Percentiles rank a stretch among this genome's conserved stretches.
These are phyloP conservation scores for Podaxis mareebaensis DNA, from an alignment of 768 basidiomycete genomes.

Conservation along the genomic window DNA sequence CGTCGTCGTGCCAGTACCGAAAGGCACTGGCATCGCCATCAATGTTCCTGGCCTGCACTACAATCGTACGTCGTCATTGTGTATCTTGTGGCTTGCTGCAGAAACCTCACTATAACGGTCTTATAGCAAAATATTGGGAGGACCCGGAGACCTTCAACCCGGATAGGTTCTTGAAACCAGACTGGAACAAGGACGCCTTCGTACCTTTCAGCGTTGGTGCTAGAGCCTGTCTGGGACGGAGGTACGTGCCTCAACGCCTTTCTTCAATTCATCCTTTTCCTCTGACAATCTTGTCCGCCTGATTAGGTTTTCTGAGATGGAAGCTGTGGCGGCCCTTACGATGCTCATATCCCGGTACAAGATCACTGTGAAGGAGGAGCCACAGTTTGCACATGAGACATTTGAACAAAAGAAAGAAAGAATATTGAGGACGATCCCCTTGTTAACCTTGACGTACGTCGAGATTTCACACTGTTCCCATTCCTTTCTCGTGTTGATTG, in stretches of 20 bases:
- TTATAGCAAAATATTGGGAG: slow-evolving; percentile 46
- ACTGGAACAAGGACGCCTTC: slow-evolving; percentile 23
- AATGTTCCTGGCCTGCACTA: slow-evolving; percentile 38
- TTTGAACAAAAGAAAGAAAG: slow-evolving; percentile 43
- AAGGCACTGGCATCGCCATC: slow-evolving; percentile 25
- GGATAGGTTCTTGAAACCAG: slow-evolving; percentile 19
- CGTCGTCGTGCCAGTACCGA: slow-evolving; percentile 16
- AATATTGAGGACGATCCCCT: slow-evolving; percentile 31
- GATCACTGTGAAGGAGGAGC: slow-evolving; percentile 48
- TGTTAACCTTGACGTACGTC: slow-evolving; percentile 29
- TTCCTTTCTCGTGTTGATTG: neutral
- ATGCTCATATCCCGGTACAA: slow-evolving; percentile 45
- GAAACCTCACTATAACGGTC: neutral
- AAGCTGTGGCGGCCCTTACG: slow-evolving; percentile 46
- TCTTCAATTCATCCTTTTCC: too few relatives aligned
- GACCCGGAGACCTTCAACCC: slow-evolving; percentile 40
- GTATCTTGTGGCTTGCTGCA: slow-evolving; percentile 19
- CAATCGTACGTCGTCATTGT: slow-evolving; percentile 31
- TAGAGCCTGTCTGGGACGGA: slow-evolving; percentile 46
- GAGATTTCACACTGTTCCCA: slow-evolving; percentile 20
- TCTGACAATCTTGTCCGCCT: neutral
- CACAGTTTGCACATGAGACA: slow-evolving; percentile 43
- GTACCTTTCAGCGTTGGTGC: slow-evolving; percentile 31
- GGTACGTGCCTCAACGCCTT: slow-evolving; percentile 25
- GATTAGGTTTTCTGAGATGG: slow-evolving; percentile 45